phyloP scores from a whole-genome alignment of 176 grass and related monocot species.

The Pontederia paniculata region DNA sequence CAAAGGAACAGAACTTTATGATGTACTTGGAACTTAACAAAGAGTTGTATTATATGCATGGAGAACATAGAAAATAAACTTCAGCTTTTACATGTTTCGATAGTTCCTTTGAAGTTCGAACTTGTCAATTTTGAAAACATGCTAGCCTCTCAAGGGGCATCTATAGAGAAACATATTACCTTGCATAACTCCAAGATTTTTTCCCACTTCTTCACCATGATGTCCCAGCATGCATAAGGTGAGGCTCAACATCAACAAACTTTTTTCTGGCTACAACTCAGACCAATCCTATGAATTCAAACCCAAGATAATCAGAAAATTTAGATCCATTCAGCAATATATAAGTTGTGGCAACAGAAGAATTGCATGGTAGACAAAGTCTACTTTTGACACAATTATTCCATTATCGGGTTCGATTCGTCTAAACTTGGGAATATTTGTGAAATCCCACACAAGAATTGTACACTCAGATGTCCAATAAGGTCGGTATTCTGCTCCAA shows the following conservation, averaged over 20 bases:
- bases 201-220: slow-evolving; percentile 64
- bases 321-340: background rate
- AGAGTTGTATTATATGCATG: too few relatives aligned
- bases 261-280: slow-evolving; percentile 60
- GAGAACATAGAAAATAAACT: too few relatives aligned
- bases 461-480: slow-evolving; percentile 78
- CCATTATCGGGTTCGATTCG: slow-evolving; percentile 61
- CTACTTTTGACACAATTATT: slow-evolving; percentile 80
- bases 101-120: too few relatives aligned
- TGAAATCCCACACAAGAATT: slow-evolving; percentile 85
- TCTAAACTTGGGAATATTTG: slow-evolving; percentile 75
- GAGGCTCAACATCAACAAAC: slow-evolving; percentile 73
- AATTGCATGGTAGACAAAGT: background rate
- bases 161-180: slow-evolving; percentile 19
- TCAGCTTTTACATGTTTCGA: too few relatives aligned
- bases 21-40: too few relatives aligned
- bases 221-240: slow-evolving; percentile 91
- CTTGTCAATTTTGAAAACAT: too few relatives aligned
- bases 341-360: background rate
- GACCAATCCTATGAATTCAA: slow-evolving; percentile 49
- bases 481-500: slow-evolving; percentile 69
- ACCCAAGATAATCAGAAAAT: slow-evolving; percentile 7
- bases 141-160: too few relatives aligned
- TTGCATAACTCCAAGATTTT: slow-evolving; percentile 30
- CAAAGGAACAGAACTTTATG: too few relatives aligned